Evolutionary conservation across 2,329 filamentous ascomycete genomes (phyloP).

Genomic region (Zymoseptoria pseudotritici): DNA sequence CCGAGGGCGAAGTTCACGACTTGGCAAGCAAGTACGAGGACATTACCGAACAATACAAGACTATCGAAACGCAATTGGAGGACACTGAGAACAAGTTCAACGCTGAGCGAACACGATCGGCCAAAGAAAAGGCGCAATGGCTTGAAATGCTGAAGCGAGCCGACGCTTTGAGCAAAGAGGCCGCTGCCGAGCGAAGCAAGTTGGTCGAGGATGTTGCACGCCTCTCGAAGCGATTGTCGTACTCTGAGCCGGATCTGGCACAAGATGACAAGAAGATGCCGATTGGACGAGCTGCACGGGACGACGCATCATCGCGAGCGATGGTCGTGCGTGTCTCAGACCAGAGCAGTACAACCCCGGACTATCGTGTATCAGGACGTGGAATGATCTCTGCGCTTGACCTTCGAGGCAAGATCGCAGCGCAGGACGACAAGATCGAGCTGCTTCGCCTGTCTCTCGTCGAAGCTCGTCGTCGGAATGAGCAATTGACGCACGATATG

Average conservation of each 20-base stretch:
- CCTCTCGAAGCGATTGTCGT: background rate
- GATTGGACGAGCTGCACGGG: background rate
- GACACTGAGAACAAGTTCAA: slow-evolving; percentile 44
- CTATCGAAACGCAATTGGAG: slow-evolving; percentile 44
- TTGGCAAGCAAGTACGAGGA: slow-evolving; percentile 46
- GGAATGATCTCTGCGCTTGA: background rate
- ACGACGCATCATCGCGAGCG: background rate
- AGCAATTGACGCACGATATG: background rate
- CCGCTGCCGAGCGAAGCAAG: background rate
- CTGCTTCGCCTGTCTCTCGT: background rate
- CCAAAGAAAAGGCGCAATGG: slow-evolving; percentile 43
- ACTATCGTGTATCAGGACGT: background rate
- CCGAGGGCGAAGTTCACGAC: slow-evolving; percentile 46
- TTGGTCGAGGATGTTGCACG: background rate
- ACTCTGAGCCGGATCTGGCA: background rate
- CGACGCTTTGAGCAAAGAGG: background rate
- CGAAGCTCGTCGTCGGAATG: background rate
- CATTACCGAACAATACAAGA: slow-evolving; percentile 40
- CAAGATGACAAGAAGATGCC: background rate
- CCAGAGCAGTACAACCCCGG: background rate
- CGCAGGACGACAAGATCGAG: background rate
- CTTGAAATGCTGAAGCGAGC: slow-evolving; percentile 41
- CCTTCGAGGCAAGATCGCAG: background rate
- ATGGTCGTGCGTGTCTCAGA: background rate
- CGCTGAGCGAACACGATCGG: slow-evolving; percentile 36